phyloP scores from a whole-genome alignment of 2,329 filamentous ascomycete genomes.

The Colletotrichum tropicale region DNA sequence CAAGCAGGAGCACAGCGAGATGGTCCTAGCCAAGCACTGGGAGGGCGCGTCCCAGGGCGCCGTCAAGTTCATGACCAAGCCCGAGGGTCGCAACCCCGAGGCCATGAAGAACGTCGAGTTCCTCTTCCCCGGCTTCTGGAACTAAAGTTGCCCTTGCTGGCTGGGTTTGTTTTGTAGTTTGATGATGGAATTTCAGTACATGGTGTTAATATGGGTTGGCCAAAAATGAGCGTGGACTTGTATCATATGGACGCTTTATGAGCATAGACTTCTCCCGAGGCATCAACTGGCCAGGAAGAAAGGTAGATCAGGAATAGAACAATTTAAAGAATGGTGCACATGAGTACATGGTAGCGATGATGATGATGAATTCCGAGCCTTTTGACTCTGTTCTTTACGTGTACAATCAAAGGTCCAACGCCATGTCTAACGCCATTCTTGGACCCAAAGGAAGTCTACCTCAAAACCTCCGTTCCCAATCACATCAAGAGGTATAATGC shows the following conservation, averaged over 20 bases:
- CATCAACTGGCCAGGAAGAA: neutral
- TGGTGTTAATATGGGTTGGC: neutral
- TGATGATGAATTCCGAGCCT: neutral
- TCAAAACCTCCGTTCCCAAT: slow-evolving; percentile 23
- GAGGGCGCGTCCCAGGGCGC: slow-evolving; percentile 78
- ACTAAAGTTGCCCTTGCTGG: slow-evolving; percentile 22
- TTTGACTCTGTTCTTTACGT: neutral
- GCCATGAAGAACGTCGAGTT: slow-evolving; percentile 82
- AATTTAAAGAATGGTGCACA: neutral
- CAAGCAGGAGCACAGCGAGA: slow-evolving; percentile 75
- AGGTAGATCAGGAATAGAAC: neutral
- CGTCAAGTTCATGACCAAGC: slow-evolving; percentile 81
- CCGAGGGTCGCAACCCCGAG: slow-evolving; percentile 73
- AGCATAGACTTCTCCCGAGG: neutral
- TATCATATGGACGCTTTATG: neutral
- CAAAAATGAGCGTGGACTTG: neutral
- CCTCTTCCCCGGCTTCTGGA: slow-evolving; percentile 84
- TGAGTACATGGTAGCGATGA: neutral
- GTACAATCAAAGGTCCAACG: neutral
- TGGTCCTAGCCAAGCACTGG: slow-evolving; percentile 82
- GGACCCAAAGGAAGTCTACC: neutral
- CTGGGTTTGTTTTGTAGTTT: neutral
- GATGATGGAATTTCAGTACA: neutral
- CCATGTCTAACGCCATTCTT: neutral
- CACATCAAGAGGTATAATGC: slow-evolving; percentile 70